These are phyloP conservation scores for Calonectria hawksworthii DNA, from an alignment of 2,329 filamentous ascomycete species.

Conservation along the genomic window DNA sequence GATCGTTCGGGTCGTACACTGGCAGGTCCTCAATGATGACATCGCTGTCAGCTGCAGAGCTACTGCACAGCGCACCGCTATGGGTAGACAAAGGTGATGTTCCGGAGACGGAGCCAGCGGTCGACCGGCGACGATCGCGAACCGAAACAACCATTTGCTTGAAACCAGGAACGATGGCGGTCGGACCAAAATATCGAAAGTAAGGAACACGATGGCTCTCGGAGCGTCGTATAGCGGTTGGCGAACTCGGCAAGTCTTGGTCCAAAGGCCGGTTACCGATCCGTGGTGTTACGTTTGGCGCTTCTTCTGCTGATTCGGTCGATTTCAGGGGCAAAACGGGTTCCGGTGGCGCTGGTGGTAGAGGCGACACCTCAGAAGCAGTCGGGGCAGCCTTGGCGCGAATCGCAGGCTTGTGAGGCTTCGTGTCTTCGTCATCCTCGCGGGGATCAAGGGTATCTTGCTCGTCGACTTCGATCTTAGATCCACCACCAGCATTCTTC, in stretches of 20 bases:
- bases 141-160: constrained; percentile 92
- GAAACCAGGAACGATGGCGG: constrained; percentile 91
- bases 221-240: constrained; percentile 60
- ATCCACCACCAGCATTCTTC: constrained; percentile 32
- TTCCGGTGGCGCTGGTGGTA: constrained; percentile 5
- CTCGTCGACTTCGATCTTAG: constrained; percentile 36
- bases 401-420: constrained; percentile 45
- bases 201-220: constrained; percentile 82
- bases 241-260: constrained; percentile 53
- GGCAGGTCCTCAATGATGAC: constrained; percentile 70
- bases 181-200: constrained; percentile 91
- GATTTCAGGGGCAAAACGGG: constrained; percentile 25
- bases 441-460: constrained; percentile 47
- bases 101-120: constrained; percentile 68
- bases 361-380: constrained; percentile 29
- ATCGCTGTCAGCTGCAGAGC: constrained; percentile 59
- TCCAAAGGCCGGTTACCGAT: constrained; percentile 28
- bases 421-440: constrained; percentile 54
- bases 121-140: constrained; percentile 73
- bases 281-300: constrained; percentile 13
- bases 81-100: constrained; percentile 63
- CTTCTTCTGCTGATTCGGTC: constrained; percentile 24
- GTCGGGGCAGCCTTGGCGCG: constrained; percentile 25
- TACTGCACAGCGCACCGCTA: constrained; percentile 53
- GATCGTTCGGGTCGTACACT: constrained; percentile 81